Evolutionary conservation across 2,329 filamentous ascomycete species (phyloP).

Genomic region (Raffaelea deltoideospora): DNA sequence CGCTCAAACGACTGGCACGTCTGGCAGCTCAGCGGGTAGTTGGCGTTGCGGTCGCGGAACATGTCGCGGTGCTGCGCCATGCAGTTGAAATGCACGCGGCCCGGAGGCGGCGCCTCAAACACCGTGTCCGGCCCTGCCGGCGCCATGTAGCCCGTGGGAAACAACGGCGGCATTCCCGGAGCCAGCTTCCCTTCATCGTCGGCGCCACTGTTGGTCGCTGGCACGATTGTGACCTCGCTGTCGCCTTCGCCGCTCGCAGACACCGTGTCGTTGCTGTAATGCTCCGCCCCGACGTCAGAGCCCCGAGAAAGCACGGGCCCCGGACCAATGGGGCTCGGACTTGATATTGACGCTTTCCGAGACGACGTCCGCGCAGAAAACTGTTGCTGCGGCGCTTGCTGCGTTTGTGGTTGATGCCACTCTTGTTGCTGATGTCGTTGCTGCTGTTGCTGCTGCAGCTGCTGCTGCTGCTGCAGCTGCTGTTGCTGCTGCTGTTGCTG

Average conservation of each 20-base stretch:
- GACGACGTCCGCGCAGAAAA: constrained; percentile 20
- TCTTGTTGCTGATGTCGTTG: neutral
- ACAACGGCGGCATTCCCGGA: constrained; percentile 12
- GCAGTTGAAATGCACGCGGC: constrained; percentile 26
- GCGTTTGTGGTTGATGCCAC: constrained; percentile 1
- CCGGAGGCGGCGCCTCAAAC: constrained; percentile 26
- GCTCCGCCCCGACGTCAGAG: no score
- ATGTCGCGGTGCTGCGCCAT: constrained; percentile 31
- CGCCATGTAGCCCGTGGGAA: constrained; percentile 11
- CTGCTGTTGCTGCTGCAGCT: neutral
- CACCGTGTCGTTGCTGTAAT: neutral
- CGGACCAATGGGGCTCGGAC: neutral
- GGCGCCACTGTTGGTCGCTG: neutral
- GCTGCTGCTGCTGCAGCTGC: no score
- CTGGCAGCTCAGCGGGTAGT: constrained; percentile 38
- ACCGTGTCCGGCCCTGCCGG: constrained; percentile 19
- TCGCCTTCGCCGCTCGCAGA: constrained; percentile 1
- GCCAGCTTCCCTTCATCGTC: neutral
- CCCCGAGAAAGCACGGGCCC: no score
- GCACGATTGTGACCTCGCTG: constrained; percentile 7
- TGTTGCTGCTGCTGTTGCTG: no score
- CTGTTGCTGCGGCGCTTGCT: constrained; percentile 10
- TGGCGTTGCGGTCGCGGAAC: constrained; percentile 29
- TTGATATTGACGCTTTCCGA: constrained; percentile 3
- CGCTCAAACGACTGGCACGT: constrained; percentile 31